Evolutionary conservation across 352 stramenopile genomes (phyloP), one percentile per base, ranked within the genome.

Genomic region (Pythium grandisporangium): DNA sequence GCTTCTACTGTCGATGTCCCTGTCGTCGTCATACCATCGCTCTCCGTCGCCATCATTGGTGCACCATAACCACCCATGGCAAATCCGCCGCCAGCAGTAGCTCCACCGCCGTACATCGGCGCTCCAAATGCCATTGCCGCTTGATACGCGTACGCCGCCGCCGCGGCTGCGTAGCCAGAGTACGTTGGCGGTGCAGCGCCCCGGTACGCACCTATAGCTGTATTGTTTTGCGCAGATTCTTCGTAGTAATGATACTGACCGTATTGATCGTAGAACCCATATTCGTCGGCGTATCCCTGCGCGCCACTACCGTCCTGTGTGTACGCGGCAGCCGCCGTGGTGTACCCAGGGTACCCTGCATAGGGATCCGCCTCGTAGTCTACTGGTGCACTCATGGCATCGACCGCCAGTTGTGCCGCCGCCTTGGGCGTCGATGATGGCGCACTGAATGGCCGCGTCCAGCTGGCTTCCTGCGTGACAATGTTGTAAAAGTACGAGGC

Each of bases 401-500:
- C 27, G 8, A 14, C 27, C 8, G 27, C 27, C n/a, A n/a, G n/a
- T n/a, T n/a, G n/a, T n/a, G n/a, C n/a, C n/a, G n/a, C n/a, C n/a
- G n/a, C 66, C 37, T 66, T 50, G 1, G 58, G 39, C 25, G 69
- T 76, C 6, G 58, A 46, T 4, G 61, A 59, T 2, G 51, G 26
- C 2, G 70, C 65, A 6, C 64, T 65, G 6, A 72, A 50, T 6
- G 75, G 75, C 3, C 75, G 67, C 42, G 76, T 91, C 81, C 81
- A 94, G 43, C 70, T 90, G 35, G 79, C 81, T 53, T 93, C 82
- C 39, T 95, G 80, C 1, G 83, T 95, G 6, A 69, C 66, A 23
- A 82, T 85, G 47, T 93, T 93, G 69, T 87, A 95, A 51, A 83
- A 95, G 48, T 95, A 95, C 29, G 70, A 91, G 14, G 83, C 79